Evolutionary conservation across 441 rosid species (phyloP).

Genomic region (Pelargonium australe): DNA sequence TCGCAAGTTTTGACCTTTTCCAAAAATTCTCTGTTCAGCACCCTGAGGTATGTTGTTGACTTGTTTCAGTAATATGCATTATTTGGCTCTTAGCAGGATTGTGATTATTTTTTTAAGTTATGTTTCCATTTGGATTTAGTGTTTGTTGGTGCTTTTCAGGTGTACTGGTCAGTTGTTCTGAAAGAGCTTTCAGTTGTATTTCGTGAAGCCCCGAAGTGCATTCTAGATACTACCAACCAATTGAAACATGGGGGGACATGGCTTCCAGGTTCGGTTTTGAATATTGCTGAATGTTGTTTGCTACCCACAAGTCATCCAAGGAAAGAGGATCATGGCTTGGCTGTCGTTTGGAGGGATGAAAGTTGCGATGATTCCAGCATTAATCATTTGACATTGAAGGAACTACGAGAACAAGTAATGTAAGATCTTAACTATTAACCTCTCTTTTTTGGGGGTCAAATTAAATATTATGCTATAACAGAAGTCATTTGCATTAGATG

Average conservation of each 20-base stretch:
- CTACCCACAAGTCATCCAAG: constrained; percentile 41
- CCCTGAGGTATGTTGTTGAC: constrained; percentile 45
- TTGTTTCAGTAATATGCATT: neutral
- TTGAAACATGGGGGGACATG: constrained; percentile 55
- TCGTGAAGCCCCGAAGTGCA: constrained; percentile 51
- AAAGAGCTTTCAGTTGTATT: constrained; percentile 60
- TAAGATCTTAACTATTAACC: constrained; percentile 26
- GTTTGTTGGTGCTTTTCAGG: constrained; percentile 30
- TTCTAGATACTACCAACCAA: constrained; percentile 44
- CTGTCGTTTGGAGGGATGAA: constrained; percentile 76
- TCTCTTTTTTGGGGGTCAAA: no score
- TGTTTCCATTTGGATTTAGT: constrained; percentile 10
- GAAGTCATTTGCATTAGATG: neutral
- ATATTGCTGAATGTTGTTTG: constrained; percentile 73
- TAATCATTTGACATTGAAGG: constrained; percentile 46
- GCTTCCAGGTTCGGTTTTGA: constrained; percentile 65
- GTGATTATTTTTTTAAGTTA: neutral
- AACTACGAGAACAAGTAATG: constrained; percentile 71
- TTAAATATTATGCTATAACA: neutral
- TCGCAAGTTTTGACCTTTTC: constrained; percentile 54
- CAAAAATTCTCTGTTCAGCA: constrained; percentile 53
- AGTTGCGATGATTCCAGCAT: constrained; percentile 40
- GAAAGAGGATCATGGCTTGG: constrained; percentile 48
- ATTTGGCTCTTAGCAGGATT: neutral
- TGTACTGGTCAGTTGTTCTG: constrained; percentile 55